Evolutionary conservation across 768 basidiomycete species (phyloP), one percentile per base, ranked within the genome.

Genomic region (Cystofilobasidium bisporidii): DNA sequence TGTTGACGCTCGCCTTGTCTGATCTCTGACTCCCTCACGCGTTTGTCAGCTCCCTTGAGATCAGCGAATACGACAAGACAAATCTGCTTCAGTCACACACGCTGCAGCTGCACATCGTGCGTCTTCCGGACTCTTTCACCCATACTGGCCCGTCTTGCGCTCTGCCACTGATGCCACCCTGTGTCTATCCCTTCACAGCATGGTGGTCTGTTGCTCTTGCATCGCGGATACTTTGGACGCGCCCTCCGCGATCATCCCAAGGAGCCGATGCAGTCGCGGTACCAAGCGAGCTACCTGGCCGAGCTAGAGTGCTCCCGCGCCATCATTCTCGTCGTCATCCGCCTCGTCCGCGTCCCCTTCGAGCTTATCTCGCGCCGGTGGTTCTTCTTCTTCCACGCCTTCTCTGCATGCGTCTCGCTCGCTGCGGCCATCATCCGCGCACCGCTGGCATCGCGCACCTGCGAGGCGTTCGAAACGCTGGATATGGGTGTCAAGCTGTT

Each of bases 311-410:
- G 20, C 36, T 1, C 36, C 24, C n/a, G 22, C 4, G 18, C 50
- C 11, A 57, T 45, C 30, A 55, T 53, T 33, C n/a, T 64, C 22
- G 50, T 45, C 8, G 55, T 64, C 18, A 45, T 64, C 32, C 33
- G 63, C 28, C 50, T 69, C 32, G 50, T 63, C 15, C 62, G 62
- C n/a, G 50, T 69, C 15, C 67, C 62, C 6, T n/a, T 40, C 8
- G 53, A 50, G 22, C 56, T 69, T 14, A 61, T 53, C 33, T 47
- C 43, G 10, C 38, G 67, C 5, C 62, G 62, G 22, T 69, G 67
- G 67, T 63, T 69, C 55, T 69, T 69, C 41, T 69, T 41, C 33
- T 67, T 63, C 43, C 61, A 63, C 12, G 53, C 61, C 11, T 69
- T 64, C 55, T 45, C 61, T 0, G 67, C 67, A 0, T 36, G 28